Evolutionary conservation across 176 grass and related monocot species (phyloP), one percentile per base, ranked within the genome.

Genomic region (Avena insularis): DNA sequence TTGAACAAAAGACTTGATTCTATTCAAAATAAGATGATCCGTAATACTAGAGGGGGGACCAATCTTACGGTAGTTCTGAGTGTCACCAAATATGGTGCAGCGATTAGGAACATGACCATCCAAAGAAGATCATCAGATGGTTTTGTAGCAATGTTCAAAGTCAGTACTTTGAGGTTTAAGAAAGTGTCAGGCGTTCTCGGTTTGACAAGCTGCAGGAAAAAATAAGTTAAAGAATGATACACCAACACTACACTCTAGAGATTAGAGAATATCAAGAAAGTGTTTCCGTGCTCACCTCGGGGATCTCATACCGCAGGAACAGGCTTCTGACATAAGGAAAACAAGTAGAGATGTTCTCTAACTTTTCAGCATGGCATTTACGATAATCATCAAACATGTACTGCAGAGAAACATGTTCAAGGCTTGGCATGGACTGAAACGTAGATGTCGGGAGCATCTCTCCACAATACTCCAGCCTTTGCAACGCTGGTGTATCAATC

Each of bases 341-440:
- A 1, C 65, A 50, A 25, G 47, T 53, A 56, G 80, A 55, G 11
- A 83, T 71, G 10, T 13, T 23, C 65, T 15, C 11, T 4, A 83
- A 9, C 12, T 57, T 43, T 7, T 57, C 0, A 14, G 46, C 80
- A 2, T 53, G 9, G 20, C 19, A 35, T 2, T 70, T 16, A 16
- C 29, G 11, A 71, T 25, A 19, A 4, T 8, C 6, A 57, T 38
- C 21, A 70, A 12, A 51, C 33, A 51, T 5, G 19, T 15, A 71
- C 20, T 57, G 19, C 17, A 82, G 80, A 8, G 64, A 82, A 54
- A 71, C 31, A 71, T 71, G 80, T 43, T 72, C 81, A 71, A 57
- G 65, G 0, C 33, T 23, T 15, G 48, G 31, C 4, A 71, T 71
- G 13, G 65, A 71, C 8, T 23, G 48, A 9, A 56, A 40, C 12